These are phyloP conservation scores for Colletotrichum ledebouriae DNA, from an alignment of 2,329 filamentous ascomycete genomes.

Conservation along the genomic window DNA sequence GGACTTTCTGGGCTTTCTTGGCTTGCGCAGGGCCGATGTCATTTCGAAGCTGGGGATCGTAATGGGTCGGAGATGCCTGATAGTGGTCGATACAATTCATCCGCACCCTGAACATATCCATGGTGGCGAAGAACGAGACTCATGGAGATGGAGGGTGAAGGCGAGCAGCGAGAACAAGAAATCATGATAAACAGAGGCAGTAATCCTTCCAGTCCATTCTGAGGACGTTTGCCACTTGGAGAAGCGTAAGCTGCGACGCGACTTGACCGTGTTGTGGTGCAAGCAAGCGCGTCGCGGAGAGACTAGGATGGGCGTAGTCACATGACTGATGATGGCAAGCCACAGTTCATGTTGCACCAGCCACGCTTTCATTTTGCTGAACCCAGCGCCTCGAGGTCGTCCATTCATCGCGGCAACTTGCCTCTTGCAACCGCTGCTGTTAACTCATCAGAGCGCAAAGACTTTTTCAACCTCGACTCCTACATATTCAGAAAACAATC, in stretches of 20 bases:
- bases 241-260: slow-evolving; percentile 18
- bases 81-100: slow-evolving; percentile 98
- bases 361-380: slow-evolving; percentile 7
- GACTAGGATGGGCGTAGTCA: slow-evolving; percentile 43
- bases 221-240: slow-evolving; percentile 18
- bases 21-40: slow-evolving; percentile 71
- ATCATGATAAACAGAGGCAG: slow-evolving; percentile 8
- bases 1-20: slow-evolving; percentile 78
- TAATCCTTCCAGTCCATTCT: background rate
- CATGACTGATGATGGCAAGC: slow-evolving; percentile 47
- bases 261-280: slow-evolving; percentile 29
- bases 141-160: slow-evolving; percentile 29
- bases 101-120: slow-evolving; percentile 87
- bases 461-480: no score
- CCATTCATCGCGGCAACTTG: no score
- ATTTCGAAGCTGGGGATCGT: slow-evolving; percentile 84
- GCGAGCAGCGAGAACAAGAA: background rate
- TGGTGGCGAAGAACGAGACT: slow-evolving; percentile 42
- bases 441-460: no score
- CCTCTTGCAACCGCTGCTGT: no score
- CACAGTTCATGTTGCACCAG: background rate
- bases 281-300: slow-evolving; percentile 2
- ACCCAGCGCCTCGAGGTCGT: background rate
- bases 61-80: slow-evolving; percentile 80
- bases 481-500: no score